A percentile compares a stretch with the other conserved stretches of the same genome.
These are phyloP conservation scores for Phialophora expanda DNA, from an alignment of 2,329 filamentous ascomycete species.

Conservation along the genomic window DNA sequence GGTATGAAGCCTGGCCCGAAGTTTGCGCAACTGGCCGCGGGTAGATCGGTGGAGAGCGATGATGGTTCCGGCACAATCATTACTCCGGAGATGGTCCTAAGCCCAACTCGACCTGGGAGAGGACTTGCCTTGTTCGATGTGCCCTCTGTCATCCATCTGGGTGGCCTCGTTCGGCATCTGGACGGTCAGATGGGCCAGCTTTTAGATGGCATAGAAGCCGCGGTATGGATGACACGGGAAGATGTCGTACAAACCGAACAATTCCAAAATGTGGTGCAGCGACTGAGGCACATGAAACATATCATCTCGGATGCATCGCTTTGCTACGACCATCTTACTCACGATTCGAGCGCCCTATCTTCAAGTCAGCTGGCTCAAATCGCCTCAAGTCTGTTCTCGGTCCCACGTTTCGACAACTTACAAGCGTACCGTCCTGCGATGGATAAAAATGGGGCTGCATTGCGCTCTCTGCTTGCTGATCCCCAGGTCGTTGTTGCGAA, in stretches of 20 bases:
- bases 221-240: slow-evolving; percentile 82
- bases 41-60: slow-evolving; percentile 66
- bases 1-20: slow-evolving; percentile 66
- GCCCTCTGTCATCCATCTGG: slow-evolving; percentile 71
- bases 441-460: not conserved
- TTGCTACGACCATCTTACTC: slow-evolving; percentile 74
- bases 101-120: slow-evolving; percentile 66
- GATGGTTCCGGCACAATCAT: slow-evolving; percentile 66
- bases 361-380: slow-evolving; percentile 73
- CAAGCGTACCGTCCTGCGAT: slow-evolving; percentile 18
- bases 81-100: slow-evolving; percentile 86
- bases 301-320: slow-evolving; percentile 75
- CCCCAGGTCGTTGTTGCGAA: slow-evolving; percentile 44
- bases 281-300: slow-evolving; percentile 69
- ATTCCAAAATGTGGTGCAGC: slow-evolving; percentile 72
- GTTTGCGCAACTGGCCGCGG: slow-evolving; percentile 66
- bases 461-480: not conserved
- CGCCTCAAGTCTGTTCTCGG: slow-evolving; percentile 73
- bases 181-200: slow-evolving; percentile 52
- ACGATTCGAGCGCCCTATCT: slow-evolving; percentile 70
- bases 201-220: slow-evolving; percentile 68
- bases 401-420: slow-evolving; percentile 69
- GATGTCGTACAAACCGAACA: slow-evolving; percentile 67
- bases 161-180: slow-evolving; percentile 67
- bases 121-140: slow-evolving; percentile 83